Conservation (phyloP, 345 rosid genomes). For the Eucalyptus brandiana region DNA sequence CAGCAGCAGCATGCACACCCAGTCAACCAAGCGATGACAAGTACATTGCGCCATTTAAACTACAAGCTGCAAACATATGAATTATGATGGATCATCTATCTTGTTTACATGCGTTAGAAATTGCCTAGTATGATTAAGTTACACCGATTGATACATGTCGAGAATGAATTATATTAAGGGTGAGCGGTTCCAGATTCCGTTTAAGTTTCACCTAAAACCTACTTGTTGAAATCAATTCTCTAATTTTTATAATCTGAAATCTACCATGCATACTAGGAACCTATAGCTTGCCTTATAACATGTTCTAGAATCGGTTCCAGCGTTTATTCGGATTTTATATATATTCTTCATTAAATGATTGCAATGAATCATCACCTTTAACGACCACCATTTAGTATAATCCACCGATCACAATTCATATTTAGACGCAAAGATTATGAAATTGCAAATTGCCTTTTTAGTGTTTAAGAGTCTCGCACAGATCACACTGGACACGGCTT, state of each 20-base stretch:
- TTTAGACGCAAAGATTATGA: background rate
- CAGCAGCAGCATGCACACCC: conserved; percentile 15
- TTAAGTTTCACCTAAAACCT: too few relatives aligned
- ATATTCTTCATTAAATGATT: too few relatives aligned
- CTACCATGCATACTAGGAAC: fast-evolving
- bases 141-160: background rate
- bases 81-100: background rate
- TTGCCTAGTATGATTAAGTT: background rate
- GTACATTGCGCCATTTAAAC: conserved; percentile 11
- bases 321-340: fast-evolving
- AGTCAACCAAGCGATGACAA: conserved; percentile 1
- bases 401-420: too few relatives aligned
- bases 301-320: fast-evolving
- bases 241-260: too few relatives aligned
- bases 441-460: background rate
- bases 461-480: background rate
- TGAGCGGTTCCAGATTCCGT: fast-evolving
- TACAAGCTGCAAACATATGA: conserved; percentile 5
- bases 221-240: too few relatives aligned
- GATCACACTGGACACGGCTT: background rate
- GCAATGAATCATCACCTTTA: too few relatives aligned
- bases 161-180: background rate
- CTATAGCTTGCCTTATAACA: too few relatives aligned
- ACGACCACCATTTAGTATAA: too few relatives aligned
- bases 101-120: background rate